Conservation (phyloP, 768 basidiomycete species). For the Phylloporus arenicola region DNA sequence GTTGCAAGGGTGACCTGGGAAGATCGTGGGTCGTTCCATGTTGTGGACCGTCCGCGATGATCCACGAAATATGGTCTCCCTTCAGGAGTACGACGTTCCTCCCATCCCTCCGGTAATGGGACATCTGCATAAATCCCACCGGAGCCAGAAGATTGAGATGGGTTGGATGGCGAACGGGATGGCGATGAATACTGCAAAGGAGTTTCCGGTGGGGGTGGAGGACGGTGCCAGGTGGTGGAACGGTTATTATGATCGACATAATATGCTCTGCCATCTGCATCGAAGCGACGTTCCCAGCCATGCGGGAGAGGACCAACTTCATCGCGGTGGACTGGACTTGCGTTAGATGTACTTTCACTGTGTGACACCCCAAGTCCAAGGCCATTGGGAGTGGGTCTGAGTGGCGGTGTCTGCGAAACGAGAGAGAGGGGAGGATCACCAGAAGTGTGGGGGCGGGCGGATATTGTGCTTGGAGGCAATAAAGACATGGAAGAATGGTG, state of each 20-base stretch:
- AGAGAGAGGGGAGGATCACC: constrained; percentile 12
- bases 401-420: constrained; percentile 8
- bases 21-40: constrained; percentile 83
- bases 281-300: constrained; percentile 81
- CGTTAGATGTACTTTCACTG: constrained; percentile 3
- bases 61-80: constrained; percentile 74
- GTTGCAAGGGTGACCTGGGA: constrained; percentile 44
- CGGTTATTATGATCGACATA: constrained; percentile 85
- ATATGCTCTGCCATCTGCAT: constrained; percentile 61
- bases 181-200: constrained; percentile 15
- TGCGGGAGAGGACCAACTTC: constrained; percentile 59
- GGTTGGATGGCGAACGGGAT: constrained; percentile 14
- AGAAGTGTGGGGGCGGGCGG: constrained; percentile 14
- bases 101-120: constrained; percentile 86
- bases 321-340: constrained; percentile 42
- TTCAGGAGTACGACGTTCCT: constrained; percentile 86
- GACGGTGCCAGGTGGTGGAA: constrained; percentile 76
- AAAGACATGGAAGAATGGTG: constrained; percentile 17
- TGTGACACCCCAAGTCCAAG: constrained; percentile 4
- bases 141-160: constrained; percentile 28
- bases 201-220: constrained; percentile 18
- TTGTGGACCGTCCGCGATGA: constrained; percentile 80
- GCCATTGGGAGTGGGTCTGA: constrained; percentile 9
- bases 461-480: constrained; percentile 7
- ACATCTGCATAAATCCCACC: constrained; percentile 46